A percentile compares a stretch with the other conserved stretches of the same genome.
phyloP scores from a whole-genome alignment of 106 monocot genomes.

The Narthecium ossifragum region DNA sequence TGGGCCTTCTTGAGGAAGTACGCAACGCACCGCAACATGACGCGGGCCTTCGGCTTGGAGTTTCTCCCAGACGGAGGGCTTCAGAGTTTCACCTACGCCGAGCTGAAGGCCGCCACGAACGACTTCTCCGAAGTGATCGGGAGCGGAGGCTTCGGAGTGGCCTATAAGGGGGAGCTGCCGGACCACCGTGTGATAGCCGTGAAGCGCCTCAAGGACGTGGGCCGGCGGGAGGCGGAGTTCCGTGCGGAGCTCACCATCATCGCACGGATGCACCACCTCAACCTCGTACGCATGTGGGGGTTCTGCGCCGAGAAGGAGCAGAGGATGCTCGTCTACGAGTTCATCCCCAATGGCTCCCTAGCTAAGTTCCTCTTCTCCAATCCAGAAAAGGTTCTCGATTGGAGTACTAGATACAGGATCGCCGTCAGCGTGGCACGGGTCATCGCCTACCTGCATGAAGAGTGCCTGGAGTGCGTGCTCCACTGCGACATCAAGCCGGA shows the following conservation, averaged over 20 bases:
- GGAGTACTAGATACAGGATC: slow-evolving; percentile 64
- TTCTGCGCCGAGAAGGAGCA: slow-evolving; percentile 81
- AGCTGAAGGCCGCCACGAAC: slow-evolving; percentile 47
- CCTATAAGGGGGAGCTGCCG: slow-evolving; percentile 43
- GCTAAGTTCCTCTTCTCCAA: slow-evolving; percentile 55
- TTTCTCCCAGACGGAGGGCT: slow-evolving; percentile 55
- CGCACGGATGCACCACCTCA: slow-evolving; percentile 84
- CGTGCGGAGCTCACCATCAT: slow-evolving; percentile 81
- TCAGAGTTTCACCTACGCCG: slow-evolving; percentile 46
- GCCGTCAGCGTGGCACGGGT: slow-evolving; percentile 73
- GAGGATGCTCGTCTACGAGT: slow-evolving; percentile 81
- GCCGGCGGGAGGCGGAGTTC: slow-evolving; percentile 63
- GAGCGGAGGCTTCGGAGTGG: slow-evolving; percentile 44
- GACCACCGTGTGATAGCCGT: slow-evolving; percentile 56
- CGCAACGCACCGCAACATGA: slow-evolving; percentile 79
- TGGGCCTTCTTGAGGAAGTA: slow-evolving; percentile 65
- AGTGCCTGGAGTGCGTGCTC: slow-evolving; percentile 85
- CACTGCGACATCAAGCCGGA: slow-evolving; percentile 92
- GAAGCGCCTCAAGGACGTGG: slow-evolving; percentile 34
- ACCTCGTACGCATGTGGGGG: slow-evolving; percentile 82
- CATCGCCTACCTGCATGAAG: slow-evolving; percentile 81
- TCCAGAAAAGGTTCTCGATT: slow-evolving; percentile 31
- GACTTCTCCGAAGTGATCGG: slow-evolving; percentile 57
- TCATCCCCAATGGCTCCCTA: slow-evolving; percentile 71
- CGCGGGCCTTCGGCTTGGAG: slow-evolving; percentile 60